A percentile compares a stretch with the other conserved stretches of the same genome.
Conservation (phyloP, 2,329 filamentous ascomycete species). For the Colletotrichum ledebouriae region DNA sequence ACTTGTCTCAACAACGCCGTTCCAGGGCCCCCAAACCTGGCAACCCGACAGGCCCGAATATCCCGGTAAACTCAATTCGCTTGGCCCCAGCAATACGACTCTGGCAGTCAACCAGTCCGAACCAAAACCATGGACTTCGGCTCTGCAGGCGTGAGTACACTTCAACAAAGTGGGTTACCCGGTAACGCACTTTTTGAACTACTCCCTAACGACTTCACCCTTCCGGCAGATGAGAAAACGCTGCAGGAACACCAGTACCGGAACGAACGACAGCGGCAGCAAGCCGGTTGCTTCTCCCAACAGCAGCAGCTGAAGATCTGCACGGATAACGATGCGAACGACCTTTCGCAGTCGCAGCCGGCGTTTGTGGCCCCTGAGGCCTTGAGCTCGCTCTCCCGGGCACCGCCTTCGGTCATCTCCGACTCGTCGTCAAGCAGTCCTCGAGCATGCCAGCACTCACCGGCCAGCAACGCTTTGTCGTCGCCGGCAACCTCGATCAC, state of each 20-base stretch:
- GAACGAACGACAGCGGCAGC: not conserved
- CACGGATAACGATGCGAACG: not conserved
- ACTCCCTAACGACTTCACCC: not conserved
- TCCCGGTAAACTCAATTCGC: conserved; percentile 15
- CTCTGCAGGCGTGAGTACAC: conserved; percentile 5
- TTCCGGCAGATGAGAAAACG: not conserved
- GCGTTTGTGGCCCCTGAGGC: conserved; percentile 1
- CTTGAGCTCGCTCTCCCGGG: not conserved
- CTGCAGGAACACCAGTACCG: not conserved
- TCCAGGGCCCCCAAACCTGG: not conserved
- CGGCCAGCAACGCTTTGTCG: conserved; percentile 3
- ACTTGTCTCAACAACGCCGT: not conserved
- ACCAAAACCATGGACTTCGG: conserved; percentile 15
- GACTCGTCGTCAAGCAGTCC: conserved; percentile 8
- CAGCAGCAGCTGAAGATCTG: not conserved
- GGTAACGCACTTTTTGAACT: not conserved
- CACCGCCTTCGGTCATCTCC: not conserved
- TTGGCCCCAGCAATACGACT: conserved; percentile 13
- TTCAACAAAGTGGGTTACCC: conserved; percentile 34
- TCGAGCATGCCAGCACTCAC: conserved; percentile 21
- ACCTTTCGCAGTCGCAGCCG: not conserved
- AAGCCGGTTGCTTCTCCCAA: not conserved
- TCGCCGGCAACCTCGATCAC: conserved; percentile 28
- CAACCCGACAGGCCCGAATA: not conserved
- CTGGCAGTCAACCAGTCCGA: not conserved